Percentiles rank a stretch among this genome's conserved stretches.
phyloP scores from a whole-genome alignment of 306 rosid genomes.

The Hippophae tibetana region DNA sequence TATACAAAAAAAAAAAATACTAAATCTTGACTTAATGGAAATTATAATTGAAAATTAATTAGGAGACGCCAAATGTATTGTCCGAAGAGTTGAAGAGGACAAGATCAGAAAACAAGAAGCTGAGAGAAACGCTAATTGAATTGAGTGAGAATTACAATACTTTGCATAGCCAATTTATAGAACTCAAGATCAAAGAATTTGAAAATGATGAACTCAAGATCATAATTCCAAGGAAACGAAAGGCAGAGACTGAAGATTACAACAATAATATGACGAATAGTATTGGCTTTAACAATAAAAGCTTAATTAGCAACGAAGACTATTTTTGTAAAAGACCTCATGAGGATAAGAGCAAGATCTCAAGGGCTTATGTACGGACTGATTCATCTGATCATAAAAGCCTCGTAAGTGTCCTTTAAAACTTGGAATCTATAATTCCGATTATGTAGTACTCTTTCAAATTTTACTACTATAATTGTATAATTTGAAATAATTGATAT shows the following conservation, averaged over 20 bases:
- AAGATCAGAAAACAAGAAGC: slow-evolving; percentile 44
- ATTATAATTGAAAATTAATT: too few species aligned
- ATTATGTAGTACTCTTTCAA: neutral
- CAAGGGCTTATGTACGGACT: slow-evolving; percentile 42
- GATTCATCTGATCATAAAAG: slow-evolving; percentile 34
- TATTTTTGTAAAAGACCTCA: slow-evolving; percentile 27
- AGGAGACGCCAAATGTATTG: slow-evolving; percentile 11
- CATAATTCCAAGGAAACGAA: slow-evolving; percentile 34
- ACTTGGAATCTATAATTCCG: neutral
- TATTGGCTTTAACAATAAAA: slow-evolving; percentile 8
- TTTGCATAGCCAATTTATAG: slow-evolving; percentile 32
- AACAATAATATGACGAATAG: neutral
- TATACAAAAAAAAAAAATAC: too few species aligned
- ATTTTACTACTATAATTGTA: neutral
- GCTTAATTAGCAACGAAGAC: neutral
- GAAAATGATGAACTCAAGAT: slow-evolving; percentile 12
- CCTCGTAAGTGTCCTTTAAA: slow-evolving; percentile 30
- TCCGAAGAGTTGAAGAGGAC: slow-evolving; percentile 40
- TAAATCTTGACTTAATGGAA: too few species aligned
- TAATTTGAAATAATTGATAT: too few species aligned
- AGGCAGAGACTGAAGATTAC: slow-evolving; percentile 21
- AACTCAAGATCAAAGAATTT: slow-evolving; percentile 15
- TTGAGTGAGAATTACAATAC: slow-evolving; percentile 32
- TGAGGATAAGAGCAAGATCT: slow-evolving; percentile 29
- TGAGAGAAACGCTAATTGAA: slow-evolving; percentile 26